phyloP scores from a whole-genome alignment of 495 filamentous ascomycete genomes.

The Neurospora hispaniola region DNA sequence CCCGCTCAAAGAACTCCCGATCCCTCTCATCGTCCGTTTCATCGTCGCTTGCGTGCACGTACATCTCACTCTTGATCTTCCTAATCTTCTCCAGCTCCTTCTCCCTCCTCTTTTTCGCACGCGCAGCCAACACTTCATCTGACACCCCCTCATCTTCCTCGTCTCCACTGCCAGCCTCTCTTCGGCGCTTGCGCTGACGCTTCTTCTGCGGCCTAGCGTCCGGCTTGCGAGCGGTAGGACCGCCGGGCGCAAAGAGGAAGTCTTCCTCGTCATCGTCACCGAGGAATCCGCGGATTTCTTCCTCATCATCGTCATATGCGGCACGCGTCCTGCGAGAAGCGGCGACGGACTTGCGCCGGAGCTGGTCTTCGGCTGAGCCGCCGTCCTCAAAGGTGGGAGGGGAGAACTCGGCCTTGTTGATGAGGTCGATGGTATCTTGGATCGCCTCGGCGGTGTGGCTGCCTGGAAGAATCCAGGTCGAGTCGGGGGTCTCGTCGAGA shows the following conservation, averaged over 20 bases:
- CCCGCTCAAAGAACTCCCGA: constrained; percentile 61
- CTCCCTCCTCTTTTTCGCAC: constrained; percentile 41
- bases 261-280: constrained; percentile 50
- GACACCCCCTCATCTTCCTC: constrained; percentile 39
- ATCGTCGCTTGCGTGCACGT: constrained; percentile 69
- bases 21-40: constrained; percentile 60
- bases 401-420: constrained; percentile 61
- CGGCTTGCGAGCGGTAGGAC: constrained; percentile 44
- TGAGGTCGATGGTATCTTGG: constrained; percentile 44
- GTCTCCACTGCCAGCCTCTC: constrained; percentile 30
- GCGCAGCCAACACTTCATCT: constrained; percentile 32
- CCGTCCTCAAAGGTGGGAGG: constrained; percentile 64
- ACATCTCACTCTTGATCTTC: constrained; percentile 76
- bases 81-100: constrained; percentile 52
- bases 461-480: constrained; percentile 71
- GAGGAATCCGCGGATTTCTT: constrained; percentile 43
- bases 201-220: constrained; percentile 29
- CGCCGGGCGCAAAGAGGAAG: constrained; percentile 54
- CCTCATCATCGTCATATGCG: constrained; percentile 52
- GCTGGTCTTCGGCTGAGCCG: constrained; percentile 58
- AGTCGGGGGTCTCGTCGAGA: constrained; percentile 58
- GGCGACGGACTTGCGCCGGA: constrained; percentile 54
- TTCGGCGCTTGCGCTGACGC: constrained; percentile 32
- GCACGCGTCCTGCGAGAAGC: constrained; percentile 25
- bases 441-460: constrained; percentile 50